Percentiles rank a stretch among this genome's conserved stretches.
These are phyloP conservation scores for Aspergillus sp. DNA, from an alignment of 2,329 filamentous ascomycete species.

Conservation along the genomic window DNA sequence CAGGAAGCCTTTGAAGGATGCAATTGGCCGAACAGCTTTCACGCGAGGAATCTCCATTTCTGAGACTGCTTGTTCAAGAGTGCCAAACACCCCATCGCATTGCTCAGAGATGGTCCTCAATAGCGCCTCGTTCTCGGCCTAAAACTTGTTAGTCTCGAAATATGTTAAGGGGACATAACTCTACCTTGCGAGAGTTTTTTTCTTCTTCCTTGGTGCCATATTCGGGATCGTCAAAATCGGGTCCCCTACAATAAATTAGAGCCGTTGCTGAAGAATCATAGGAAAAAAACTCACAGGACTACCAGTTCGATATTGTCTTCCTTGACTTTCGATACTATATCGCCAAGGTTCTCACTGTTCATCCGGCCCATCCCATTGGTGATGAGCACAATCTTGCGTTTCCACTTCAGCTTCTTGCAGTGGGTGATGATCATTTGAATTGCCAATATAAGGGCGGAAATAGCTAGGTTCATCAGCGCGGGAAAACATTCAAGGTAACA, in stretches of 20 bases:
- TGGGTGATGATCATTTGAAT: conserved; percentile 79
- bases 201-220: conserved; percentile 91
- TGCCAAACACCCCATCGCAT: conserved; percentile 75
- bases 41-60: conserved; percentile 75
- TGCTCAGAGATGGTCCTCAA: conserved; percentile 65
- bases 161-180: not conserved
- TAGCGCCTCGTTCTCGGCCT: conserved; percentile 70
- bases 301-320: conserved; percentile 74
- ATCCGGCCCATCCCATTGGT: conserved; percentile 77
- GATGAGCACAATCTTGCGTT: conserved; percentile 76
- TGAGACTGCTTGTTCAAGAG: conserved; percentile 78
- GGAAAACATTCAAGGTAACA: not conserved
- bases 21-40: conserved; percentile 73
- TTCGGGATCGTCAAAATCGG: conserved; percentile 90
- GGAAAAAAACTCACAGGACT: conserved; percentile 62
- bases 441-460: conserved; percentile 84
- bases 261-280: not conserved
- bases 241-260: conserved; percentile 59
- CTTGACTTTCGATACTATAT: conserved; percentile 73
- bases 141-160: conserved; percentile 8
- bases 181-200: conserved; percentile 70
- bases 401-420: conserved; percentile 80
- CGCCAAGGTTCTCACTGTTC: conserved; percentile 68
- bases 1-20: conserved; percentile 75
- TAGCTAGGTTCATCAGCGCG: conserved; percentile 41